Evolutionary conservation across 306 rosid genomes (phyloP), one percentile per base, ranked within the genome.

Genomic region (Dryas alaskensis): DNA sequence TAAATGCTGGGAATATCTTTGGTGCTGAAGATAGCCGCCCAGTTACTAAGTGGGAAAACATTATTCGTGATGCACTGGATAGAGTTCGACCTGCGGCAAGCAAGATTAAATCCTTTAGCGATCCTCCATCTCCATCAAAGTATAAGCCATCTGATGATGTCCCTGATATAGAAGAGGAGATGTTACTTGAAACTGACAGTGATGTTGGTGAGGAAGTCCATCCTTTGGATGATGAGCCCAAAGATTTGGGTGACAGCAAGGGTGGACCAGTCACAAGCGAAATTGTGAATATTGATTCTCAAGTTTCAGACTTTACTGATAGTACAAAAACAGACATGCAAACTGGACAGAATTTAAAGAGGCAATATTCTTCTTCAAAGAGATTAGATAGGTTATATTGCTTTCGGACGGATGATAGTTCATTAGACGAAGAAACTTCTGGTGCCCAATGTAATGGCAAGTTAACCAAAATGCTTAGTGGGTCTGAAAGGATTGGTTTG

Each of bases 91-190:
- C 90, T 27, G 67, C 16, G 11, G 25, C 59, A 54, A 52, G 71
- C 54, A 91, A 91, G 86, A 42, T 87, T 65, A 93, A 91, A 84
- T 89, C 90, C 78, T 93, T 86, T 58, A 93, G 96, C 49, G 98
- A 91, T 76, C 98, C 98, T 67, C 96, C 96, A 16, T 89, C 98
- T 8, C 98, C 98, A 16, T 91, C 97, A 68, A 93, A 87, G 67
- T 93, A 81, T 73, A 93, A 86, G 84, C 94, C 89, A 75, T 72
- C 81, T 19, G 87, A 82, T 27, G 94, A 91, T 66, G 65, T 75
- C 61, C 83, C 92, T 7, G 84, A 84, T 76, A 71, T 88, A 47
- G 96, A 89, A 77, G 98, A 88, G 82, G 98, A 93, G 73, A 80
- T 86, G 10, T 63, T 86, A 55, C 73, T 82, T 42, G 92, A 89